A percentile compares a stretch with the other conserved stretches of the same genome.
Conservation (phyloP, 2,329 filamentous ascomycete genomes). For the Domatiomyces catenatus region DNA sequence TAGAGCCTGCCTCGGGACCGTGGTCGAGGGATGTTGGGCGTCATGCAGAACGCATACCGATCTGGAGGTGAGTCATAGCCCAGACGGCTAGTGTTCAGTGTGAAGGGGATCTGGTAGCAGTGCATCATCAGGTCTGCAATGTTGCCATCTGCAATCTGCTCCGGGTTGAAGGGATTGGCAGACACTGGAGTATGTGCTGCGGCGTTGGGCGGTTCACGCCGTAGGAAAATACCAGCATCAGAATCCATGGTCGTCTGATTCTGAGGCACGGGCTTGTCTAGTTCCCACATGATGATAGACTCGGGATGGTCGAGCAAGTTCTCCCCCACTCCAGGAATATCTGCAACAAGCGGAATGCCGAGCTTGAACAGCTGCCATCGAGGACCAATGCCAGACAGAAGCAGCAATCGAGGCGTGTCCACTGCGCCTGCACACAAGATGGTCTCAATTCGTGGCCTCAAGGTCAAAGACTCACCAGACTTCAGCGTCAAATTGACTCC, state of each 20-base stretch:
- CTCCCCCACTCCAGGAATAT: constrained; percentile 48
- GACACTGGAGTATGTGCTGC: constrained; percentile 32
- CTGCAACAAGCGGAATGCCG: constrained; percentile 42
- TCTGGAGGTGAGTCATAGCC: constrained; percentile 58
- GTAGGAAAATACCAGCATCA: constrained; percentile 76
- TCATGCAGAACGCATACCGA: constrained; percentile 65
- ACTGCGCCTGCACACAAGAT: constrained; percentile 67
- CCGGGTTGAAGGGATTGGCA: constrained; percentile 31
- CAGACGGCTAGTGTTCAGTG: constrained; percentile 66
- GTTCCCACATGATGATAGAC: constrained; percentile 58
- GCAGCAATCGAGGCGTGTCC: constrained; percentile 57
- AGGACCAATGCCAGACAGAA: constrained; percentile 39
- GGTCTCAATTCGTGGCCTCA: constrained; percentile 55
- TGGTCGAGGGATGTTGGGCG: constrained; percentile 74
- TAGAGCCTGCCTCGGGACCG: constrained; percentile 63
- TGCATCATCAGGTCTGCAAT: constrained; percentile 89
- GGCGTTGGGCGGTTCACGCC: constrained; percentile 57
- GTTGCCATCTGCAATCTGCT: constrained; percentile 47
- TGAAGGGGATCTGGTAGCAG: constrained; percentile 91
- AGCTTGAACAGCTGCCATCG: constrained; percentile 36
- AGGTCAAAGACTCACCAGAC: constrained; percentile 38
- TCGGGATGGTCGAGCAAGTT: constrained; percentile 52
- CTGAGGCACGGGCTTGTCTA: constrained; percentile 59
- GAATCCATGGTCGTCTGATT: constrained; percentile 86
- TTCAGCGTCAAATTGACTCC: constrained; percentile 54